Conservation (phyloP, 1,284 basidiomycete species). For the Vanrija sp. region DNA sequence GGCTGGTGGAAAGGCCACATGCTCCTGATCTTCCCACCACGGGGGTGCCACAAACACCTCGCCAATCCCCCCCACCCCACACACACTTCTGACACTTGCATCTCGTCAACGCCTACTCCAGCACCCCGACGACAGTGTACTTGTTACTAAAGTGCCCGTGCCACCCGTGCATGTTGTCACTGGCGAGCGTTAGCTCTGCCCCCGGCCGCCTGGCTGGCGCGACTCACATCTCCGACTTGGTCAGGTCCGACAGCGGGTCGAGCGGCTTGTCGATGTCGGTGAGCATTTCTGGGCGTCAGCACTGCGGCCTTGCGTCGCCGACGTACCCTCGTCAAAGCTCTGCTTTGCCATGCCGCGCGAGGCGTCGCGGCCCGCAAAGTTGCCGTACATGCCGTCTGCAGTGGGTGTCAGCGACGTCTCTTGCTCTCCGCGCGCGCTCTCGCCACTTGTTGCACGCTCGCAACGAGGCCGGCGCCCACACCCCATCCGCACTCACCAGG, state of each 20-base stretch:
- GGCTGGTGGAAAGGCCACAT: too few species aligned
- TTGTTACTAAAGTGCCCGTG: conserved; percentile 84
- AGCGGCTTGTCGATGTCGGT: conserved; percentile 79
- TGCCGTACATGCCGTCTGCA: conserved; percentile 88
- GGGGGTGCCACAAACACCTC: too few species aligned
- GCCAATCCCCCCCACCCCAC: too few species aligned
- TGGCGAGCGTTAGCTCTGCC: conserved; percentile 39
- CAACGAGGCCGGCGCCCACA: too few species aligned
- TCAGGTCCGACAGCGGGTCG: conserved; percentile 75
- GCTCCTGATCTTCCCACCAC: too few species aligned
- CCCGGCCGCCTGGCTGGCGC: too few species aligned
- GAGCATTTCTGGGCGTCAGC: conserved; percentile 67
- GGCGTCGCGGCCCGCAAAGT: conserved; percentile 91
- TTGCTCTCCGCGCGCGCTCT: not conserved
- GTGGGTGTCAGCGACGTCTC: not conserved
- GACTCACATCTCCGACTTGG: conserved; percentile 74
- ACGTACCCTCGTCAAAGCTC: conserved; percentile 78
- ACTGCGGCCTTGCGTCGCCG: too few species aligned
- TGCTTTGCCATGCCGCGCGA: conserved; percentile 96
- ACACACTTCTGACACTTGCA: conserved; percentile 57
- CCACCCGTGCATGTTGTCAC: conserved; percentile 90
- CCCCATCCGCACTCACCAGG: conserved; percentile 68
- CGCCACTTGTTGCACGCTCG: too few species aligned
- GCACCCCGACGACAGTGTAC: conserved; percentile 76
- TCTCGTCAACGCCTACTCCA: conserved; percentile 54